Evolutionary conservation across 768 basidiomycete genomes (phyloP).

Genomic region (Collybia mongolica): DNA sequence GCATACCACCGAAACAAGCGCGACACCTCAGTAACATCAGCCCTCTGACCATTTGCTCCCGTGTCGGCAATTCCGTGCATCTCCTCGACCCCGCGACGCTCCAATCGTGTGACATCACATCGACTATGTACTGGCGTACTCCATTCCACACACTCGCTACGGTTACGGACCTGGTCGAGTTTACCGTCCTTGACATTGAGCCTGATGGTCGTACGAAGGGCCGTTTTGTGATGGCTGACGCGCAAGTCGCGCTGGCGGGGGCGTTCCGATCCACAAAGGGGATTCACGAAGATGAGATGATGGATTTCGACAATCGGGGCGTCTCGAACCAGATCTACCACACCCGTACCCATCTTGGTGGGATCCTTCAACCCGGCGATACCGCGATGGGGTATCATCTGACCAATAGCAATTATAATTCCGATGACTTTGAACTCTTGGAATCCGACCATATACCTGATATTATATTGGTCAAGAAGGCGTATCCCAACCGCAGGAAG

Average conservation of each 20-base stretch:
- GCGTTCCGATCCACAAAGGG: conserved; percentile 60
- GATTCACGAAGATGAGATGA: conserved; percentile 44
- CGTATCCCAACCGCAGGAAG: conserved; percentile 91
- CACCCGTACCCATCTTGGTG: conserved; percentile 95
- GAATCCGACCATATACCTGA: conserved; percentile 75
- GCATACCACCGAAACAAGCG: conserved; percentile 82
- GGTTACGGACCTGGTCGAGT: conserved; percentile 87
- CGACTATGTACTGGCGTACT: conserved; percentile 86
- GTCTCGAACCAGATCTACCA: conserved; percentile 81
- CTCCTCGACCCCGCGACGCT: conserved; percentile 88
- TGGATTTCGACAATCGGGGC: conserved; percentile 46
- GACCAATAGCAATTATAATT: conserved; percentile 90
- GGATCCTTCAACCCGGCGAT: conserved; percentile 89
- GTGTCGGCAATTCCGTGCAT: conserved; percentile 90
- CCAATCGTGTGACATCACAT: conserved; percentile 75
- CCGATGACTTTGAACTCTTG: conserved; percentile 75
- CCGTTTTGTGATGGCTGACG: conserved; percentile 76
- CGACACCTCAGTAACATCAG: conserved; percentile 84
- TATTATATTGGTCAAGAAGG: conserved; percentile 91
- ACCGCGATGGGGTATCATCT: conserved; percentile 90
- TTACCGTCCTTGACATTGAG: conserved; percentile 93
- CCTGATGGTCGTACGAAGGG: conserved; percentile 65
- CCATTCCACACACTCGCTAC: conserved; percentile 85
- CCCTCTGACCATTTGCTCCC: conserved; percentile 83
- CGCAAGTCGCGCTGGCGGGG: conserved; percentile 85